A percentile compares a stretch with the other conserved stretches of the same genome.
Evolutionary conservation across 2,329 filamentous ascomycete species (phyloP).

Genomic region (Venturiaceae sp.): DNA sequence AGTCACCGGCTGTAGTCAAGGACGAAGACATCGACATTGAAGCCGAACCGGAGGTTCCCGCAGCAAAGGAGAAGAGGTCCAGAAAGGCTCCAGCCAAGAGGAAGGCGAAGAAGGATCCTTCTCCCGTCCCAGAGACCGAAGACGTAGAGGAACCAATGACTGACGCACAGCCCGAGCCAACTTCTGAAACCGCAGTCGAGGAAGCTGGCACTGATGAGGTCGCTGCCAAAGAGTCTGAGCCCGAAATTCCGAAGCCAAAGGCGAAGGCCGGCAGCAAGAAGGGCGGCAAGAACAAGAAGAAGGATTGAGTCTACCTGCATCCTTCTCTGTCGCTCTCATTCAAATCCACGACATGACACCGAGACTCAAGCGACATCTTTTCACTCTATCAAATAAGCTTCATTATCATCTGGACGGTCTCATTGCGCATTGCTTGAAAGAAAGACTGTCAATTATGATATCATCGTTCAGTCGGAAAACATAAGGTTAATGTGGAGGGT

Average conservation of each 20-base stretch:
- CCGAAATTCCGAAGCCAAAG: background rate
- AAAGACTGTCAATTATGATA: background rate
- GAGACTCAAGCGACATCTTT: background rate
- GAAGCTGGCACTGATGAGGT: conserved; percentile 4
- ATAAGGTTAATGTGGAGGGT: background rate
- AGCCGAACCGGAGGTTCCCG: conserved; percentile 4
- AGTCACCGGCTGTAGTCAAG: conserved; percentile 6
- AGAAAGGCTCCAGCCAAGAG: conserved; percentile 3
- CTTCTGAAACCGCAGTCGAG: background rate
- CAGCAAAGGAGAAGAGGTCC: background rate
- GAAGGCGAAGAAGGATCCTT: background rate
- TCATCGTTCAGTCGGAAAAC: background rate
- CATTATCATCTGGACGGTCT: too few species aligned
- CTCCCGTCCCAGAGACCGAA: background rate
- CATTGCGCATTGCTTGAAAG: too few species aligned
- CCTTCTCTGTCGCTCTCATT: background rate
- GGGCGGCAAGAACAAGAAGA: background rate
- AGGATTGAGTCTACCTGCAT: background rate
- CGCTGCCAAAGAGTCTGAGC: background rate
- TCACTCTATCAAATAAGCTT: background rate
- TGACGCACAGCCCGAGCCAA: background rate
- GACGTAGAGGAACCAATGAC: background rate
- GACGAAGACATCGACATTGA: background rate
- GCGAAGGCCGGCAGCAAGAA: background rate
- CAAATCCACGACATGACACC: background rate